Base-by-base conservation (phyloP, 768 basidiomycete genomes). In the Boletus vinaceobasis region DNA sequence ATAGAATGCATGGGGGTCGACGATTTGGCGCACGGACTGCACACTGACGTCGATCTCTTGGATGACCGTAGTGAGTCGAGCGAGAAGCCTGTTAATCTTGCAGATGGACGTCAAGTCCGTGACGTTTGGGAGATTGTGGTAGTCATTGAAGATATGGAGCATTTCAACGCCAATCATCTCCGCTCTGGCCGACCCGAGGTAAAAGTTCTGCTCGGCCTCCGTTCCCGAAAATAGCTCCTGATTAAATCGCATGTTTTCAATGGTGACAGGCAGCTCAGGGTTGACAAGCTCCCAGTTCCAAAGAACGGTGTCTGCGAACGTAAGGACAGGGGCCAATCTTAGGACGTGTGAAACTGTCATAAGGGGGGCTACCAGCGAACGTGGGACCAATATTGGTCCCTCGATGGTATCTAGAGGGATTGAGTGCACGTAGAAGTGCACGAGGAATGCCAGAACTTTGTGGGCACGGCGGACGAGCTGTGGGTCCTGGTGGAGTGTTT, bases 261-360 rank as follows among this genome's bases (percentile, higher is more conserved):
- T 66, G 43, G 87, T 82, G 29, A 84, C 72, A 42, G 89, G 87
- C 36, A 76, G 67, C 21, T 71, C 69, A 23, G 86, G 76, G 64
- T 87, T 75, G 51, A 81, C 67, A 40, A 82, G 75, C 36, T 84
- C 83, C 79, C 83, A 88, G 67, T 98, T 97, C 92, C 93, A 99
- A 1, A 98, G 79, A 14, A 99, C 95, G 17, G 91, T 93, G 68
- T 97, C 96, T 27, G 95, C 90, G 67, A 93, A 99, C 0, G 95
- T 99, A 60, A 98, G 77, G 58, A 99, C 83, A 5, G 96, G 96
- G 7, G 95, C 93, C n/a, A 95, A 86, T 48, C 84, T 85, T 39
- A 99, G 79, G 48, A 79, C 71, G 10, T 79, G 78, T 14, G 93
- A 96, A 44, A 96, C 84, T 17, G 79, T 65, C 29, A 90, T 80